Evolutionary conservation across 179 eudicot species (phyloP).

Genomic region (Beta corolliflora): DNA sequence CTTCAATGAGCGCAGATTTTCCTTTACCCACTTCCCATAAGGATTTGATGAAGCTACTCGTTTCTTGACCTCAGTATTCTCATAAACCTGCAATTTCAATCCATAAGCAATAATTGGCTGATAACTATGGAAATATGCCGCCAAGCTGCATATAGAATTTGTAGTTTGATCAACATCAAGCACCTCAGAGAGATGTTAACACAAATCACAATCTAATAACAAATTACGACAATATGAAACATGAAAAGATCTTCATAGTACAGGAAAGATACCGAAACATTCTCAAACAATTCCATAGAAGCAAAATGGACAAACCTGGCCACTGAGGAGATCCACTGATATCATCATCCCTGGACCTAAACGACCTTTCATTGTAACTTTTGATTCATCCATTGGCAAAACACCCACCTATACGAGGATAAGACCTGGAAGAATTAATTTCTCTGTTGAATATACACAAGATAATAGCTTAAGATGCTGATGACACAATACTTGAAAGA

Average conservation of each 20-base stretch:
- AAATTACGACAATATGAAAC: background rate
- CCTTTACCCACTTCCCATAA: constrained; percentile 89
- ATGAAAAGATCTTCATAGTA: constrained; percentile 3
- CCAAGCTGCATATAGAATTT: too few relatives aligned
- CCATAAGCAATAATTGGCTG: constrained; percentile 12
- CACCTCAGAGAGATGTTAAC: background rate
- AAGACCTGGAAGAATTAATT: constrained; percentile 41
- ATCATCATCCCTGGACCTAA: constrained; percentile 99
- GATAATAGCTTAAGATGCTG: constrained; percentile 12
- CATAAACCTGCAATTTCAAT: constrained; percentile 70
- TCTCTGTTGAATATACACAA: constrained; percentile 30
- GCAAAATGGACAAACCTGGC: constrained; percentile 69
- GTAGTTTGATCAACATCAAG: background rate
- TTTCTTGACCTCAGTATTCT: constrained; percentile 96
- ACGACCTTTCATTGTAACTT: constrained; percentile 92
- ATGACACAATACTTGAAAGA: constrained; percentile 13
- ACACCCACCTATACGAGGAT: constrained; percentile 82
- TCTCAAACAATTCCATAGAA: background rate
- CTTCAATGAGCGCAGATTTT: constrained; percentile 69
- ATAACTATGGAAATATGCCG: background rate
- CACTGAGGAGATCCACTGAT: constrained; percentile 72
- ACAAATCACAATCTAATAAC: background rate
- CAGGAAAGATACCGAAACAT: background rate
- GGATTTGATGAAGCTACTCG: constrained; percentile 79
- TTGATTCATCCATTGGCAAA: constrained; percentile 94